Conservation (phyloP, 225 moss, liverwort and hornwort genomes). For the Sphagnum tenellum region DNA sequence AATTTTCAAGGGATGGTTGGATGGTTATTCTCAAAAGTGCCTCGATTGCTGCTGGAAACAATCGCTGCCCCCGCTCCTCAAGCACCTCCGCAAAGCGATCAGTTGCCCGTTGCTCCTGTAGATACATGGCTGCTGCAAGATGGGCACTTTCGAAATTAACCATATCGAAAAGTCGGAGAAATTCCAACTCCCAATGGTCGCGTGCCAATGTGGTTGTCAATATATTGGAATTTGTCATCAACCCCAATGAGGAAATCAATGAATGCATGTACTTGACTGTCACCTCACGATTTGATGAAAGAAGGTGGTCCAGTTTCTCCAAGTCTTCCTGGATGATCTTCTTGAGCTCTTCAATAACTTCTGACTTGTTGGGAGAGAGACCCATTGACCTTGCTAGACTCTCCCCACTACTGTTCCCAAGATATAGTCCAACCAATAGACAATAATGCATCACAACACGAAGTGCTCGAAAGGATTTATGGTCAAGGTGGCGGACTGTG, state of each 20-base stretch:
- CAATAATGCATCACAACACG: constrained; percentile 41
- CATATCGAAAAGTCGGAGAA: constrained; percentile 26
- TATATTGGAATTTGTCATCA: constrained; percentile 12
- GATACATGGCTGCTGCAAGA: constrained; percentile 25
- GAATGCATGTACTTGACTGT: constrained; percentile 33
- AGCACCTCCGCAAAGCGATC: constrained; percentile 37
- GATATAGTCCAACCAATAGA: constrained; percentile 20
- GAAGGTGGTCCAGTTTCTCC: constrained; percentile 32
- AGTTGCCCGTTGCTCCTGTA: constrained; percentile 36
- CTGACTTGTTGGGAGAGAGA: constrained; percentile 6
- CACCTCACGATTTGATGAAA: constrained; percentile 40
- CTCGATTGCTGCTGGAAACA: constrained; percentile 23
- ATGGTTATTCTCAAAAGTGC: constrained; percentile 32
- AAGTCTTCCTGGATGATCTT: constrained; percentile 42
- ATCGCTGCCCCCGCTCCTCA: constrained; percentile 29
- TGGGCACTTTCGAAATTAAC: constrained; percentile 22
- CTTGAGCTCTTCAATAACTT: constrained; percentile 18
- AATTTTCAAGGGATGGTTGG: constrained; percentile 19
- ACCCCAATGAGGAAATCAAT: constrained; percentile 24
- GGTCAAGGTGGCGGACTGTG: constrained; percentile 27
- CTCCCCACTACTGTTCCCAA: constrained; percentile 12
- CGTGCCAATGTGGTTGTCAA: constrained; percentile 14
- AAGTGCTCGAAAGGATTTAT: constrained; percentile 33
- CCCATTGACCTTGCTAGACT: constrained; percentile 17
- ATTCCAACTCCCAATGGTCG: constrained; percentile 36